Conservation (phyloP, 1,139 yeast genomes). For the Suhomyces coccinellae region DNA sequence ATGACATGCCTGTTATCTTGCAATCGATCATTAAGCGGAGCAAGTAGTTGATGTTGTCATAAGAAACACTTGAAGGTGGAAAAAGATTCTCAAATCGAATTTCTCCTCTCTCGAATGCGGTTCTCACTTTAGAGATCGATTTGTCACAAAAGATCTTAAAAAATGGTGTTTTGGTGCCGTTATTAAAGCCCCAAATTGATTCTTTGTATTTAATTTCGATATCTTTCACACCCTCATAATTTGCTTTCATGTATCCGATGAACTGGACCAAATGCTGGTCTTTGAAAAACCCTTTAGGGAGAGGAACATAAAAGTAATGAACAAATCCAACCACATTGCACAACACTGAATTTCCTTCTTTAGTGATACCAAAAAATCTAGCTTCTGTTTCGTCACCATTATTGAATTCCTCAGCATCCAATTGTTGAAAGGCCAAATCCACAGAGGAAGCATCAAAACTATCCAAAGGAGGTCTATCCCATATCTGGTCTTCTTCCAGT, state of each 20-base stretch:
- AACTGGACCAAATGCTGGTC: slow-evolving; percentile 54
- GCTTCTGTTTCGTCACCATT: slow-evolving; percentile 62
- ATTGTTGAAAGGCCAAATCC: slow-evolving; percentile 81
- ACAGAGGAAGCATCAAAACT: slow-evolving; percentile 43
- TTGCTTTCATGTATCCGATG: slow-evolving; percentile 47
- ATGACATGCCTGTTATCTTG: slow-evolving; percentile 92
- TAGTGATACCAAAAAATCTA: slow-evolving; percentile 90
- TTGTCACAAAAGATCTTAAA: slow-evolving; percentile 72
- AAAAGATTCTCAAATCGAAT: slow-evolving; percentile 64
- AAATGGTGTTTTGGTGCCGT: slow-evolving; percentile 75
- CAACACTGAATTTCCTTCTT: slow-evolving; percentile 80
- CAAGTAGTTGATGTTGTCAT: slow-evolving; percentile 85
- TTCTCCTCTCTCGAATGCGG: slow-evolving; percentile 83
- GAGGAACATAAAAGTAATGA: slow-evolving; percentile 91
- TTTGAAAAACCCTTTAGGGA: slow-evolving; percentile 72
- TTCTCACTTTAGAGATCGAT: slow-evolving; percentile 64
- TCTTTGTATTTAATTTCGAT: slow-evolving; percentile 72
- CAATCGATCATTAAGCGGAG: slow-evolving; percentile 91
- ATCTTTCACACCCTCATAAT: slow-evolving; percentile 57
- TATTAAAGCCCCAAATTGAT: slow-evolving; percentile 92
- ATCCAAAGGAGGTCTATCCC: slow-evolving; percentile 63
- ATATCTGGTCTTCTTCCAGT: slow-evolving; percentile 46
- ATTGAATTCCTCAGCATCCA: slow-evolving; percentile 87
- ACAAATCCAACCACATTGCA: slow-evolving; percentile 87
- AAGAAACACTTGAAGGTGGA: slow-evolving; percentile 63